phyloP scores from a whole-genome alignment of 177 flowering plant species.

The Vitis hybrid region DNA sequence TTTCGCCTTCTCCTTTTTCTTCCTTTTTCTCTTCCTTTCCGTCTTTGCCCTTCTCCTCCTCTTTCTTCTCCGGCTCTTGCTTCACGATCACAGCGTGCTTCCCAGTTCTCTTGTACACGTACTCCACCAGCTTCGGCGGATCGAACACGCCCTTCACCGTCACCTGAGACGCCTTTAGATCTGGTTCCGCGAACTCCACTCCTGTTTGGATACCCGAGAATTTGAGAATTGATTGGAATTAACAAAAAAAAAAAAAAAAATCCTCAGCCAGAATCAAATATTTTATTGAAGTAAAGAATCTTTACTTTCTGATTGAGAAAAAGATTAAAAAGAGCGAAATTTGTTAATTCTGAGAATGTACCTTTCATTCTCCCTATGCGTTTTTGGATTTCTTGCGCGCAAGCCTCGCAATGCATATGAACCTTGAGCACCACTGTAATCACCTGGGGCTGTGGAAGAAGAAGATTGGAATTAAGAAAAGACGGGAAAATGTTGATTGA shows the following conservation, averaged over 20 bases:
- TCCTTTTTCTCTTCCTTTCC: conserved; percentile 22
- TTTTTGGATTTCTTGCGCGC: conserved; percentile 76
- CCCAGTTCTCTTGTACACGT: conserved; percentile 75
- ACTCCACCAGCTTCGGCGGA: conserved; percentile 64
- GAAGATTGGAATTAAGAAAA: neutral
- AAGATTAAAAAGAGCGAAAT: no score
- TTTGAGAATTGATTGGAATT: neutral
- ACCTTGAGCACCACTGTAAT: conserved; percentile 69
- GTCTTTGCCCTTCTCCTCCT: conserved; percentile 32
- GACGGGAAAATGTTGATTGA: neutral
- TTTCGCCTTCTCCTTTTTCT: conserved; percentile 12
- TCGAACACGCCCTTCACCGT: conserved; percentile 81
- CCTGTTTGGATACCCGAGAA: conserved; percentile 34
- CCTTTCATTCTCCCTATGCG: conserved; percentile 89
- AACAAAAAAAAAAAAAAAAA: neutral
- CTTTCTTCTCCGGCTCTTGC: conserved; percentile 59
- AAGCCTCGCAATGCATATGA: conserved; percentile 97
- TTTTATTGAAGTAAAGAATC: neutral
- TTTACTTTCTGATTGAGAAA: no score
- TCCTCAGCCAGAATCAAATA: neutral
- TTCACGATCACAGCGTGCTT: conserved; percentile 73
- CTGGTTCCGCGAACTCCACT: conserved; percentile 78
- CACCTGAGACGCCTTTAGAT: conserved; percentile 77
- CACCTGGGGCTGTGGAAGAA: conserved; percentile 44
- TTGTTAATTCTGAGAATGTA: conserved; percentile 5